These are phyloP conservation scores for Asterochloris sp. DNA, from an alignment of 139 green algal genomes.

Conservation along the genomic window DNA sequence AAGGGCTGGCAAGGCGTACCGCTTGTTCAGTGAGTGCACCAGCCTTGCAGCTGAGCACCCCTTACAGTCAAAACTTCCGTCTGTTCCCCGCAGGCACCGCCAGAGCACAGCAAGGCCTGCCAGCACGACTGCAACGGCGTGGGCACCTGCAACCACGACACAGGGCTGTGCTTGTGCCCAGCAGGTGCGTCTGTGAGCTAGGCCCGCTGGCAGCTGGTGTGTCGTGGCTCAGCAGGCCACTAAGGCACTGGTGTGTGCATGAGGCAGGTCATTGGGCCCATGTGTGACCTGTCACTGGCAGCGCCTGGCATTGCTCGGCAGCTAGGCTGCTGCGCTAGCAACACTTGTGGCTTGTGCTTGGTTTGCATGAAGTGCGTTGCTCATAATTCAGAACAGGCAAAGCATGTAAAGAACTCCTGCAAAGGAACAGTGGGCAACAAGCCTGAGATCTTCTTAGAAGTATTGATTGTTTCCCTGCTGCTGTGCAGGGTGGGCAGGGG, in stretches of 20 bases:
- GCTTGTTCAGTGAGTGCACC: no score
- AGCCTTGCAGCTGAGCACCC: no score
- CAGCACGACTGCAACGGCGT: background rate
- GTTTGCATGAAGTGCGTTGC: background rate
- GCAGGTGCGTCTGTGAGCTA: background rate
- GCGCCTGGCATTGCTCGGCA: background rate
- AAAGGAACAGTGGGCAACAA: background rate
- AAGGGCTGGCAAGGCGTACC: no score
- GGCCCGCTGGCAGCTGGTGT: no score
- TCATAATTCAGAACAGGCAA: background rate
- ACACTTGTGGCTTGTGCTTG: background rate
- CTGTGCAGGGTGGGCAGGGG: background rate
- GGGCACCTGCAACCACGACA: background rate
- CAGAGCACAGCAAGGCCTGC: background rate
- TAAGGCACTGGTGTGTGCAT: background rate
- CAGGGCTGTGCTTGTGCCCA: background rate
- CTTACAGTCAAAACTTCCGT: no score
- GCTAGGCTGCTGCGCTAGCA: background rate
- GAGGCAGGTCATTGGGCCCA: background rate
- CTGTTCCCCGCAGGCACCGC: no score
- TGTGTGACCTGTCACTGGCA: background rate
- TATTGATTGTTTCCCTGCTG: background rate
- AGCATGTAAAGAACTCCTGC: background rate
- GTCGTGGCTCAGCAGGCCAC: background rate
- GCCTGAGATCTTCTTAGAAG: background rate